Evolutionary conservation across 805 yeast species (phyloP).

Genomic region (Zygoascus biomembranicola): DNA sequence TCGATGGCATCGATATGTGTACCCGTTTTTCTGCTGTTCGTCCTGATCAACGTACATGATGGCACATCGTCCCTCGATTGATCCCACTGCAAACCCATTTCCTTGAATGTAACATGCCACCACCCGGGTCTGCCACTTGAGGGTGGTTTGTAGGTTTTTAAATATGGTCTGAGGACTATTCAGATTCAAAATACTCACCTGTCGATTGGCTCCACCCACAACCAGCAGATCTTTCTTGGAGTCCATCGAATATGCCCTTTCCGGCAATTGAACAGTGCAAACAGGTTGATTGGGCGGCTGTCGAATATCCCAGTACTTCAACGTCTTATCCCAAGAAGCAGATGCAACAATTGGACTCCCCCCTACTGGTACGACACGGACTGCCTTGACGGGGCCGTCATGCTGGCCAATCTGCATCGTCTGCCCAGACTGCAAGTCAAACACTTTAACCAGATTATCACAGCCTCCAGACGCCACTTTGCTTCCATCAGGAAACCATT

Average conservation of each 20-base stretch:
- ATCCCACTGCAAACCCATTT: slow-evolving; percentile 86
- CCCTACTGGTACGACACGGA: slow-evolving; percentile 75
- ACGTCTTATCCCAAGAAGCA: slow-evolving; percentile 95
- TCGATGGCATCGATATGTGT: slow-evolving; percentile 93
- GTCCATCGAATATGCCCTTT: slow-evolving; percentile 87
- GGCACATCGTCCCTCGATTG: slow-evolving; percentile 93
- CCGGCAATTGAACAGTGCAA: slow-evolving; percentile 76
- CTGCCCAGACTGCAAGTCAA: slow-evolving; percentile 77
- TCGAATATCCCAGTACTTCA: slow-evolving; percentile 92
- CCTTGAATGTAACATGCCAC: slow-evolving; percentile 85
- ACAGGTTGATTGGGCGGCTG: slow-evolving; percentile 52
- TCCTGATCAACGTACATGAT: slow-evolving; percentile 80
- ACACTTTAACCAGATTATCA: slow-evolving; percentile 78
- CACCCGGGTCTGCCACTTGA: slow-evolving; percentile 82
- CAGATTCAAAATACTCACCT: slow-evolving; percentile 66
- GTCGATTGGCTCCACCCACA: slow-evolving; percentile 90
- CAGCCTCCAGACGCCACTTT: slow-evolving; percentile 84
- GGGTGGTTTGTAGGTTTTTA: slow-evolving; percentile 63
- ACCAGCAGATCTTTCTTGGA: slow-evolving; percentile 71
- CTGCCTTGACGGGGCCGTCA: slow-evolving; percentile 66
- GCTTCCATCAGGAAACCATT: slow-evolving; percentile 83
- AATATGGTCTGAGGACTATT: slow-evolving; percentile 72
- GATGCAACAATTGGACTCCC: slow-evolving; percentile 73
- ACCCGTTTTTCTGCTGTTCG: slow-evolving; percentile 50
- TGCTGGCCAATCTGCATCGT: slow-evolving; percentile 79